phyloP scores from a whole-genome alignment of 2,329 filamentous ascomycete genomes.

The Xylariaceae sp. region DNA sequence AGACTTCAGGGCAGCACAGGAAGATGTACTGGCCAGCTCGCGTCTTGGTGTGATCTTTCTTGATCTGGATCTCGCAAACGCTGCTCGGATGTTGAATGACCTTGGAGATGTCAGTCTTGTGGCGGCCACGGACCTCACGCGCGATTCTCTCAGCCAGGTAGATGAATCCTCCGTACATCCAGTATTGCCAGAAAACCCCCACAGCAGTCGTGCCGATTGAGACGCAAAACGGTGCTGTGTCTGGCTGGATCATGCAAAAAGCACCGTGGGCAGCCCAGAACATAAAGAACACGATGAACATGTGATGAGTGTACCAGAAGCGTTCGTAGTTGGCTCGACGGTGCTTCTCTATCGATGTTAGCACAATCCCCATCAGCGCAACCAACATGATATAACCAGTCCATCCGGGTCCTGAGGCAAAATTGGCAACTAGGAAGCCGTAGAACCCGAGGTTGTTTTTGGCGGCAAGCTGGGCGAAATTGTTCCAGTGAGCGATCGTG shows the following conservation, averaged over 20 bases:
- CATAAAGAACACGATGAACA: constrained; percentile 83
- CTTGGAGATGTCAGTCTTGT: constrained; percentile 84
- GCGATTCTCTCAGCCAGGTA: constrained; percentile 77
- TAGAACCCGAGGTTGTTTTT: constrained; percentile 74
- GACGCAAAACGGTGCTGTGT: constrained; percentile 73
- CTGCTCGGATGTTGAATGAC: constrained; percentile 87
- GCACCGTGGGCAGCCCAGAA: constrained; percentile 89
- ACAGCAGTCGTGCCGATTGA: constrained; percentile 61
- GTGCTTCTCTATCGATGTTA: constrained; percentile 73
- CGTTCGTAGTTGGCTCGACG: constrained; percentile 79
- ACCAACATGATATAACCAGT: constrained; percentile 81
- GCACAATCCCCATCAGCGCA: constrained; percentile 71
- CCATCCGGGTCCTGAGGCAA: constrained; percentile 78
- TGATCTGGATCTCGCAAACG: constrained; percentile 87
- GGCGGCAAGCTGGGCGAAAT: constrained; percentile 71
- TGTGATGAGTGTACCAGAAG: constrained; percentile 88
- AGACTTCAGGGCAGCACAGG: constrained; percentile 80
- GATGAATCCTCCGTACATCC: constrained; percentile 77
- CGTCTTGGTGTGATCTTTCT: constrained; percentile 82
- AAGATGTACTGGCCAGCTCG: constrained; percentile 84
- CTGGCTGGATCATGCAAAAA: constrained; percentile 87
- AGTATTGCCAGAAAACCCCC: constrained; percentile 86
- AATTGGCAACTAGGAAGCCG: constrained; percentile 72
- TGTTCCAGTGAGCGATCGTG: constrained; percentile 83
- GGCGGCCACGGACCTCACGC: constrained; percentile 71